Evolutionary conservation across 176 grass and related monocot species (phyloP).

Genomic region (Oryza coarctata): DNA sequence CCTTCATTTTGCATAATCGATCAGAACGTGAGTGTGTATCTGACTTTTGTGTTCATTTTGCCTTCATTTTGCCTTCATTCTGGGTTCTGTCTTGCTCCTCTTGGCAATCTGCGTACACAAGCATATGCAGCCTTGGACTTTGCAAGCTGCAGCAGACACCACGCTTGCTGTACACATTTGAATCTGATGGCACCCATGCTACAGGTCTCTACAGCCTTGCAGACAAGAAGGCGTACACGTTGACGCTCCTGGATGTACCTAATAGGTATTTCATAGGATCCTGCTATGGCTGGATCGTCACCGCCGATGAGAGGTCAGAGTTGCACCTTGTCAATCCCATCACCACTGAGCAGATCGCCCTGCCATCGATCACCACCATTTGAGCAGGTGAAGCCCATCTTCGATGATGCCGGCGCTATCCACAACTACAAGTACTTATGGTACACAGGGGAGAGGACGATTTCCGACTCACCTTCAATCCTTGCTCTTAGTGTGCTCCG

Average conservation of each 20-base stretch:
- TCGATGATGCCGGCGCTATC: neutral
- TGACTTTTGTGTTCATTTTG: too few species aligned
- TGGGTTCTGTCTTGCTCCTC: too few species aligned
- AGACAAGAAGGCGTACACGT: neutral
- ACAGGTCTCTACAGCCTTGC: neutral
- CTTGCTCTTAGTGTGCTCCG: too few species aligned
- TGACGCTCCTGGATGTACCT: neutral
- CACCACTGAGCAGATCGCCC: neutral
- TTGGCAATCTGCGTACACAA: too few species aligned
- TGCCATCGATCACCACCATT: conserved; percentile 1
- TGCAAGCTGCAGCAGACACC: too few species aligned
- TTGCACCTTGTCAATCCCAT: neutral
- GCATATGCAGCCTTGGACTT: too few species aligned
- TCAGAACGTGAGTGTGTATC: too few species aligned
- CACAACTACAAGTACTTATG: neutral
- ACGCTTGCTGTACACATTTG: neutral
- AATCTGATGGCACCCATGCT: neutral
- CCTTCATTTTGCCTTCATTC: too few species aligned
- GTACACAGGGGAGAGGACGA: too few species aligned
- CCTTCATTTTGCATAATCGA: too few species aligned
- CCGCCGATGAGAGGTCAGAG: neutral
- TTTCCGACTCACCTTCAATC: neutral
- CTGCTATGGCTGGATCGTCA: neutral
- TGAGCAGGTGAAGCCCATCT: neutral
- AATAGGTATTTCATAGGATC: neutral